Evolutionary conservation across 1,284 basidiomycete species (phyloP).

Genomic region (Pholiota adiposa): DNA sequence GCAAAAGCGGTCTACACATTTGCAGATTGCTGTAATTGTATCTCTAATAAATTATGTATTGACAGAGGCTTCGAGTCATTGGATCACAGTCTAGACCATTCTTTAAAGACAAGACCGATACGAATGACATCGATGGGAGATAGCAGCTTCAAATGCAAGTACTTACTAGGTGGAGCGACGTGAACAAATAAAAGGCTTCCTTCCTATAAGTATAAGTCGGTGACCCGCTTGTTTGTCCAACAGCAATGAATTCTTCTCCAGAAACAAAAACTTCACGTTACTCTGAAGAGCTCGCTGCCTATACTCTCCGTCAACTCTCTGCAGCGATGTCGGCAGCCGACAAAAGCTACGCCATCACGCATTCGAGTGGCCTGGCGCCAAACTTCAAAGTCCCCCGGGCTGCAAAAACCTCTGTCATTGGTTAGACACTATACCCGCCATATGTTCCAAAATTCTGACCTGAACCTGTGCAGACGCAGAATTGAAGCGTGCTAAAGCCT

Average conservation of each 20-base stretch:
- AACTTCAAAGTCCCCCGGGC: conserved; percentile 31
- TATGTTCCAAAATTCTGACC: background rate
- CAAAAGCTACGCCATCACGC: conserved; percentile 32
- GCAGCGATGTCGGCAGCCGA: conserved; percentile 39
- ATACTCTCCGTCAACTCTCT: conserved; percentile 51
- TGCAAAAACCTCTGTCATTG: conserved; percentile 19
- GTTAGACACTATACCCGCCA: conserved; percentile 17
- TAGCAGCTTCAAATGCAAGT: background rate
- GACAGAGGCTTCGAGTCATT: background rate
- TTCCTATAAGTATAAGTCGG: background rate
- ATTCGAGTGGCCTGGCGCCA: conserved; percentile 38
- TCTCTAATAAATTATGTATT: background rate
- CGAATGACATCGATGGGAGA: conserved; percentile 1
- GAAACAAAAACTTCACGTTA: conserved; percentile 33
- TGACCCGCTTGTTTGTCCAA: background rate
- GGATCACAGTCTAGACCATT: background rate
- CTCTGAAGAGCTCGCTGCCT: conserved; percentile 48
- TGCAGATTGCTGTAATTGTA: too few species aligned
- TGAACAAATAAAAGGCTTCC: background rate
- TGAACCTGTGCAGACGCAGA: conserved; percentile 3
- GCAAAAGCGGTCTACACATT: too few species aligned
- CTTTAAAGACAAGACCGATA: background rate
- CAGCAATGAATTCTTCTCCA: conserved; percentile 16
- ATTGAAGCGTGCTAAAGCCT: conserved; percentile 13
- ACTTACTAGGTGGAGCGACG: background rate